Percentiles rank a stretch among this genome's conserved stretches.
phyloP scores from a whole-genome alignment of 768 basidiomycete species.

The Paxillus ammoniavirescens region DNA sequence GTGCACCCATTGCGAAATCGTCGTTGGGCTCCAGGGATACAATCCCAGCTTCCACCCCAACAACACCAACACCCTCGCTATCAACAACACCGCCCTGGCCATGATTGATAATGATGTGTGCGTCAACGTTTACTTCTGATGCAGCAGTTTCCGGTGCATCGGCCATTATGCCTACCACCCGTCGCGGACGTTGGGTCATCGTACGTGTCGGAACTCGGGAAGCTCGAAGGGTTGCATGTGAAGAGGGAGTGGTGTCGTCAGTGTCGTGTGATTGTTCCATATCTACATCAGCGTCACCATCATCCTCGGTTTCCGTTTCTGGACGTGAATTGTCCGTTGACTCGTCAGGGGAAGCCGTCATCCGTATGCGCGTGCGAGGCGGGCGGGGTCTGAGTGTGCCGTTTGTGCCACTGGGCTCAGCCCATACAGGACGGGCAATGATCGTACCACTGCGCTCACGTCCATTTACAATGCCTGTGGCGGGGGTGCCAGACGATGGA shows the following conservation, averaged over 20 bases:
- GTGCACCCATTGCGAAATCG: constrained; percentile 87
- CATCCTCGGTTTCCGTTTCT: constrained; percentile 80
- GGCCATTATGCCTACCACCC: constrained; percentile 49
- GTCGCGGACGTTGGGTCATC: constrained; percentile 35
- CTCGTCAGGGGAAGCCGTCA: constrained; percentile 40
- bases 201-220: constrained; percentile 27
- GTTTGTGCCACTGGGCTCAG: constrained; percentile 31
- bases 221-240: constrained; percentile 31
- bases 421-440: constrained; percentile 65
- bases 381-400: constrained; percentile 30
- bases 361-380: constrained; percentile 28
- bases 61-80: constrained; percentile 39
- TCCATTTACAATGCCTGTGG: constrained; percentile 54
- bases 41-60: constrained; percentile 70
- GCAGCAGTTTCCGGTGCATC: constrained; percentile 34
- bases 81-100: constrained; percentile 39
- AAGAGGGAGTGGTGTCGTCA: constrained; percentile 27
- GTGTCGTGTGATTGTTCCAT: constrained; percentile 43
- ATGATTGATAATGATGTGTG: constrained; percentile 53
- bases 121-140: constrained; percentile 43
- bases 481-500: constrained; percentile 61
- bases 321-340: constrained; percentile 55
- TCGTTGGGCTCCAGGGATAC: constrained; percentile 80
- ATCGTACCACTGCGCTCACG: constrained; percentile 77
- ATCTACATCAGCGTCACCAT: constrained; percentile 55